A percentile compares a stretch with the other conserved stretches of the same genome.
phyloP scores from a whole-genome alignment of 805 yeast species.

The Sungouiella blattae region DNA sequence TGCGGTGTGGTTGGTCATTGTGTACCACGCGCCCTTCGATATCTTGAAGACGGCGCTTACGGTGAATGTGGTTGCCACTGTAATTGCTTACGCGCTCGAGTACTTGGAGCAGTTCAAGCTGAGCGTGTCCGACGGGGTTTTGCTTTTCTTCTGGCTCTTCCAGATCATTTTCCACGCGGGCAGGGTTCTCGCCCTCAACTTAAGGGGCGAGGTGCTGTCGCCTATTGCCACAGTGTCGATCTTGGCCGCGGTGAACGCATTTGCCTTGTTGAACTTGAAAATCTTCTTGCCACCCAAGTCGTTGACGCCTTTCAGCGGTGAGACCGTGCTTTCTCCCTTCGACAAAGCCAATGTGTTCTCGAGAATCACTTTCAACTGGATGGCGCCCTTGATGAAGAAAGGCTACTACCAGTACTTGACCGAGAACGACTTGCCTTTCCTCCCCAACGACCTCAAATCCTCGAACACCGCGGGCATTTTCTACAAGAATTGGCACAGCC shows the following conservation, averaged over 20 bases:
- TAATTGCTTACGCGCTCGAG: slow-evolving; percentile 55
- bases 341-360: slow-evolving; percentile 57
- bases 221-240: slow-evolving; percentile 23
- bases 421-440: slow-evolving; percentile 70
- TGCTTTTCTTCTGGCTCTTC: slow-evolving; percentile 75
- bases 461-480: slow-evolving; percentile 47
- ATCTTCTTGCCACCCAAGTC: slow-evolving; percentile 32
- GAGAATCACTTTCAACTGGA: slow-evolving; percentile 81
- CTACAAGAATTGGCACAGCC: slow-evolving; percentile 56
- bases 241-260: slow-evolving; percentile 35
- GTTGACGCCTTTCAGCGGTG: slow-evolving; percentile 3
- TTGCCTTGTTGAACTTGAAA: slow-evolving; percentile 45
- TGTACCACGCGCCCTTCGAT: slow-evolving; percentile 11
- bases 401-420: slow-evolving; percentile 62
- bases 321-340: slow-evolving; percentile 13
- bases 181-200: slow-evolving; percentile 38
- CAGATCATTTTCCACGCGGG: slow-evolving; percentile 45
- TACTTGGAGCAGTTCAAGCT: slow-evolving; percentile 70
- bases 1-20: slow-evolving; percentile 20
- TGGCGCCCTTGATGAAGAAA: slow-evolving; percentile 75
- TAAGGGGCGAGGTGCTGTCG: slow-evolving; percentile 29
- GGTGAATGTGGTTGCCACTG: slow-evolving; percentile 37
- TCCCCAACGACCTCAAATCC: slow-evolving; percentile 68
- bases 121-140: slow-evolving; percentile 59
- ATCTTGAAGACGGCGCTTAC: slow-evolving; percentile 24